These are phyloP conservation scores for Psilocybe tampanensis DNA, from an alignment of 768 basidiomycete species.

Conservation along the genomic window DNA sequence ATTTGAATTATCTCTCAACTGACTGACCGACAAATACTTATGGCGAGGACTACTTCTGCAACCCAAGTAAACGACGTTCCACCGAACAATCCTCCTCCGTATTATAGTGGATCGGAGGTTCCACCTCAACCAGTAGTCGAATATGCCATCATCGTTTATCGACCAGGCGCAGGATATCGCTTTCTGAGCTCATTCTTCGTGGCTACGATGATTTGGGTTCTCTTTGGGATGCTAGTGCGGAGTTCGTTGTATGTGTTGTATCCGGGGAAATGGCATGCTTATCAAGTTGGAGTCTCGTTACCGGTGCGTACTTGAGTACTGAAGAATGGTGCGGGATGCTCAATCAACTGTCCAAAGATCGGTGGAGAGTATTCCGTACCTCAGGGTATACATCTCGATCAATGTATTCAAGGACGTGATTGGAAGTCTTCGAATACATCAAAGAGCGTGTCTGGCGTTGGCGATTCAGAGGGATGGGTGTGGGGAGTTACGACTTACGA, in stretches of 20 bases:
- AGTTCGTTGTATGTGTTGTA: background rate
- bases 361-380: background rate
- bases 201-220: constrained; percentile 6
- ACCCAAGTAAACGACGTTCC: background rate
- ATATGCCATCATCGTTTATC: background rate
- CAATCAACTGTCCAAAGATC: background rate
- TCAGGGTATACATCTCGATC: background rate
- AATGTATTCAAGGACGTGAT: background rate
- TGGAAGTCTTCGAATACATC: background rate
- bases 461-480: background rate
- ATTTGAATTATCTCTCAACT: too few species aligned
- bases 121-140: background rate
- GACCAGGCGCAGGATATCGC: constrained; percentile 1
- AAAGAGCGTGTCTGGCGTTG: background rate
- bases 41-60: background rate
- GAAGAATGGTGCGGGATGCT: too few species aligned
- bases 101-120: background rate
- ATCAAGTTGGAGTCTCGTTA: too few species aligned
- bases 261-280: background rate
- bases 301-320: too few species aligned
- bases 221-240: background rate
- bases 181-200: constrained; percentile 5
- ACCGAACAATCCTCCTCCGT: background rate
- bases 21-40: too few species aligned
- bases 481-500: constrained; percentile 9